Evolutionary conservation across 208 protist species (phyloP).

Genomic region (Borovskyia barvae): DNA sequence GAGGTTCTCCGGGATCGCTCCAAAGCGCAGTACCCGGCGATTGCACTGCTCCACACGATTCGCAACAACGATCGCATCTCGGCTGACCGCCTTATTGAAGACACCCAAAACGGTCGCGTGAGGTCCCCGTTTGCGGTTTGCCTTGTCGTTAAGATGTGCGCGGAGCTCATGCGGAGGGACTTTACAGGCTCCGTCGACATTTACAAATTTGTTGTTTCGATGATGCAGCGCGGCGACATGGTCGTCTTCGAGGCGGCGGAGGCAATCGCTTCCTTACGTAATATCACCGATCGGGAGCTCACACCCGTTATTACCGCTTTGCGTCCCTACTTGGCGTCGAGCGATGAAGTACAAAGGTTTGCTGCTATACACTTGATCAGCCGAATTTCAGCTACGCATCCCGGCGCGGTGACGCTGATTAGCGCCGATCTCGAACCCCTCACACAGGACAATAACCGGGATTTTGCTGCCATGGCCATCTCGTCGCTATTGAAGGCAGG

Average conservation of each 20-base stretch:
- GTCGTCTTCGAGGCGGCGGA: conserved; percentile 97
- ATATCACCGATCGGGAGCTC: conserved; percentile 88
- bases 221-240: conserved; percentile 93
- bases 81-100: conserved; percentile 93
- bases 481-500: conserved; percentile 98
- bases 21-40: conserved; percentile 97
- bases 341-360: conserved; percentile 93
- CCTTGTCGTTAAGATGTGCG: conserved; percentile 94
- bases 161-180: conserved; percentile 92
- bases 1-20: conserved; percentile 83
- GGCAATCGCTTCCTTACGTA: conserved; percentile 92
- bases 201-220: conserved; percentile 92
- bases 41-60: conserved; percentile 96
- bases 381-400: conserved; percentile 77
- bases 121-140: conserved; percentile 93
- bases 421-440: conserved; percentile 97
- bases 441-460: conserved; percentile 94
- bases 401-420: conserved; percentile 87
- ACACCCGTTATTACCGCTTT: conserved; percentile 91
- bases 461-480: conserved; percentile 97
- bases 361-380: conserved; percentile 94
- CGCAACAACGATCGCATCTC: conserved; percentile 96
- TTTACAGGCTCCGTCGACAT: conserved; percentile 63
- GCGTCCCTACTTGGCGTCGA: conserved; percentile 93
- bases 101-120: conserved; percentile 78